Conservation (phyloP, 2,329 filamentous ascomycete genomes). For the Aureobasidium musti region DNA sequence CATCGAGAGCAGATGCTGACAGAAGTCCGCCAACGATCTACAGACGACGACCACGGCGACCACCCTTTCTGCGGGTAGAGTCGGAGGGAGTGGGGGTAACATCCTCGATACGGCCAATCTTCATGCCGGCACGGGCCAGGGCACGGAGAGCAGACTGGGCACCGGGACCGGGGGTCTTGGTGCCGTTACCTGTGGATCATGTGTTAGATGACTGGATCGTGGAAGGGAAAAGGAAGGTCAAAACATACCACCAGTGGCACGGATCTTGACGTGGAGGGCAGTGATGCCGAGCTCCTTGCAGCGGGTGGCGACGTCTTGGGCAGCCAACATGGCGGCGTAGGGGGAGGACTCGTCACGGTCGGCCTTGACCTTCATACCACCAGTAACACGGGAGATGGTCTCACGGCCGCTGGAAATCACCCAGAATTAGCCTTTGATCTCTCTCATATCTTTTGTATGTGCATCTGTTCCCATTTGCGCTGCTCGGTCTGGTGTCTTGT, state of each 20-base stretch:
- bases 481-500: constrained; percentile 1
- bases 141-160: constrained; percentile 99
- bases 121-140: constrained; percentile 98
- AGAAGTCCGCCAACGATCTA: constrained; percentile 47
- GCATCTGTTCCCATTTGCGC: constrained; percentile 9
- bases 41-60: constrained; percentile 99
- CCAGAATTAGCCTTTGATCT: constrained; percentile 60
- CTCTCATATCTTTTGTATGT: constrained; percentile 1
- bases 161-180: constrained; percentile 99
- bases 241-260: constrained; percentile 88
- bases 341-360: constrained; percentile 99
- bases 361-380: constrained; percentile 99
- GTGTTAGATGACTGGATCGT: constrained; percentile 3
- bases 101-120: constrained; percentile 99
- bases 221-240: neutral
- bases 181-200: constrained; percentile 74
- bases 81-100: constrained; percentile 99
- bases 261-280: constrained; percentile 99
- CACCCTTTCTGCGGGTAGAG: constrained; percentile 99
- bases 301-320: constrained; percentile 85
- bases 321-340: constrained; percentile 99
- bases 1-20: constrained; percentile 20
- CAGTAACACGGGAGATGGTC: constrained; percentile 99
- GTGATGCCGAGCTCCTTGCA: constrained; percentile 86
- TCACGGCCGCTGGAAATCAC: constrained; percentile 88